phyloP scores from a whole-genome alignment of 441 rosid species.

The Adansonia rubrostipa region DNA sequence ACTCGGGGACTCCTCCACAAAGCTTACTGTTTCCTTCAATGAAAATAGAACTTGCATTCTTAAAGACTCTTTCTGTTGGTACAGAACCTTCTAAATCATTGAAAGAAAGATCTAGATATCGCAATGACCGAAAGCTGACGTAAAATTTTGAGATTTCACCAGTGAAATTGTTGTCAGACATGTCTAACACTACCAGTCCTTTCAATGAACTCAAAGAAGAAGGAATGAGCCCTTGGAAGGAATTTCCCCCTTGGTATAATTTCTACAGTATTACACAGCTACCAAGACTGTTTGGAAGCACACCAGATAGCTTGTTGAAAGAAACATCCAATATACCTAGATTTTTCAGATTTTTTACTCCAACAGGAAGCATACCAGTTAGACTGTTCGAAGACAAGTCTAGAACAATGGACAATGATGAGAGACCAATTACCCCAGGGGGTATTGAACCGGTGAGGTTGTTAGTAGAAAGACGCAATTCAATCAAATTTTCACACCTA shows the following conservation, averaged over 20 bases:
- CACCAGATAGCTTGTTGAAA: not conserved
- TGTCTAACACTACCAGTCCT: slow-evolving; percentile 22
- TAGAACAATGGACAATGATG: slow-evolving; percentile 11
- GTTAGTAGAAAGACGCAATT: not conserved
- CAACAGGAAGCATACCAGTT: slow-evolving; percentile 20
- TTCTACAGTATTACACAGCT: not conserved
- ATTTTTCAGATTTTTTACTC: slow-evolving; percentile 16
- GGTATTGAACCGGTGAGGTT: slow-evolving; percentile 23
- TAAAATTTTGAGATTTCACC: slow-evolving; percentile 31
- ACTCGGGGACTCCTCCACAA: slow-evolving; percentile 35
- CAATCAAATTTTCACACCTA: not conserved
- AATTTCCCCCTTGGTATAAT: not conserved
- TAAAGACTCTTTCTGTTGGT: slow-evolving; percentile 33
- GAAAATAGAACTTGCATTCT: slow-evolving; percentile 28
- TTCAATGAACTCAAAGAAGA: slow-evolving; percentile 12
- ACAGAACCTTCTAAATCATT: slow-evolving; percentile 34
- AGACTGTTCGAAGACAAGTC: slow-evolving; percentile 5
- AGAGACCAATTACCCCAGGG: not conserved
- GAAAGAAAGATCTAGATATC: slow-evolving; percentile 28
- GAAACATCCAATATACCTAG: not conserved
- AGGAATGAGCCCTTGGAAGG: slow-evolving; percentile 29
- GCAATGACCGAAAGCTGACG: not conserved
- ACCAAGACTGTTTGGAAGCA: slow-evolving; percentile 7
- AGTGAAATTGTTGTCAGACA: slow-evolving; percentile 29
- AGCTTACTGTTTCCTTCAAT: slow-evolving; percentile 26